Conservation (phyloP, 257 asterid genomes). For the Echium plantagineum region DNA sequence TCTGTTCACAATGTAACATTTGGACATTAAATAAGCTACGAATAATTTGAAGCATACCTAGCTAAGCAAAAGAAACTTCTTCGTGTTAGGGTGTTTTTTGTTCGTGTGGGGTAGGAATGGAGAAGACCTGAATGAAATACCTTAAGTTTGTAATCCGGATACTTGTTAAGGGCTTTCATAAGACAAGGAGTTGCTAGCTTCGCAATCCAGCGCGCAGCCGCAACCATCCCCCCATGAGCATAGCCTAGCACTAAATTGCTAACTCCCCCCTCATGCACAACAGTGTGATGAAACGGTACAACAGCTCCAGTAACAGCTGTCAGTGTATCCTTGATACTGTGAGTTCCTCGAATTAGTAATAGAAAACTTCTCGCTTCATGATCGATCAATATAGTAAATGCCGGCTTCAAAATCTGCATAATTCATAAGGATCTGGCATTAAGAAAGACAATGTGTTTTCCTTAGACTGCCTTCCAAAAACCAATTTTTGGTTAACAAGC, state of each 20-base stretch:
- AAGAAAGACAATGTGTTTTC: too few species aligned
- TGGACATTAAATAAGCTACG: neutral
- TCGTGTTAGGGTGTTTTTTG: neutral
- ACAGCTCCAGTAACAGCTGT: slow-evolving; percentile 99
- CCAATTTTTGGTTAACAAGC: neutral
- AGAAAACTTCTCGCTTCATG: slow-evolving; percentile 54
- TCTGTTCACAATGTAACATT: slow-evolving; percentile 24
- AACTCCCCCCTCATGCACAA: slow-evolving; percentile 82
- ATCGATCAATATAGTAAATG: slow-evolving; percentile 72
- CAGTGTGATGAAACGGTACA: slow-evolving; percentile 94
- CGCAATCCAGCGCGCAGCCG: slow-evolving; percentile 99
- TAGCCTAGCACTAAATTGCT: slow-evolving; percentile 88
- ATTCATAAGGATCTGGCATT: neutral
- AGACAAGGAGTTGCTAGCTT: slow-evolving; percentile 85
- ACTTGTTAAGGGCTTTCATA: slow-evolving; percentile 38
- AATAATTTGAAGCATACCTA: neutral
- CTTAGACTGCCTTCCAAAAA: neutral
- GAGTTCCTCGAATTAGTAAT: slow-evolving; percentile 91
- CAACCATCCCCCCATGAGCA: slow-evolving; percentile 99
- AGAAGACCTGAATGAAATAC: slow-evolving; percentile 21
- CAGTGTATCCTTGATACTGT: slow-evolving; percentile 89
- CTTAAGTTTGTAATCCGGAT: slow-evolving; percentile 81
- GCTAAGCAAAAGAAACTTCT: neutral
- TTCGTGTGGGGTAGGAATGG: neutral
- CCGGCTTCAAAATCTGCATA: slow-evolving; percentile 90